Evolutionary conservation across 225 moss, liverwort and hornwort species (phyloP), one percentile per base, ranked within the genome.

Genomic region (Pseudoscleropodium purum): DNA sequence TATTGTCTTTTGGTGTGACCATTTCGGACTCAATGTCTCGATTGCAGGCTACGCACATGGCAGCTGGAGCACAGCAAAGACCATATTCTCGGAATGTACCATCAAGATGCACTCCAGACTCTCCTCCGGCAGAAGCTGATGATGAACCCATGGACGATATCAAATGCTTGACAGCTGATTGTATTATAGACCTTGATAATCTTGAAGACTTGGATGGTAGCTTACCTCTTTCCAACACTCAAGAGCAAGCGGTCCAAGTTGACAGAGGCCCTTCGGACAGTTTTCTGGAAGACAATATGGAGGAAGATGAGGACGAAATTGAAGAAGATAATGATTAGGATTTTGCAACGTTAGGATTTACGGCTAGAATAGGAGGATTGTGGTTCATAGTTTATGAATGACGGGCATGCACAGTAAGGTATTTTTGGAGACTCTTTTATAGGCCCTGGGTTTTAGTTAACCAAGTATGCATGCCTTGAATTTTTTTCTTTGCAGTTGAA

Each of bases 101-200:
- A 88, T 86, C 86, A n/a, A 84, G 87, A 64, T 43, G 45, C 86
- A 31, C 81, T 81, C 60, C 88, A 66, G 73, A 67, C 79, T 89
- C 89, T 84, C 88, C 91, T 85, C 81, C 65, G 21, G 21, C 72
- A 43, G 87, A 91, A 78, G 49, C 75, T 12, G 93, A 92, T 66
- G 91, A 91, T 80, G 92, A 91, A 64, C 64, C 85, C 75, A 87
- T 90, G 88, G 92, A 94, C 73, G 92, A 93, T 67, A 83, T 92
- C 52, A 72, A 73, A 79, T 87, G 88, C 92, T 92, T 92, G 82
- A 87, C 85, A 79, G 91, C 90, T 79, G 91, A 90, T 91, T 94
- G 91, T 94, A 91, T 91, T 85, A 49, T 92, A 94, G 93, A 94
- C 49, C 89, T 93, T 36, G 93, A 92, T 72, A 90, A 65, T 43